Base-by-base conservation (phyloP, 192 early-diverging fungal genomes). In the Umbelopsis isabellina region DNA sequence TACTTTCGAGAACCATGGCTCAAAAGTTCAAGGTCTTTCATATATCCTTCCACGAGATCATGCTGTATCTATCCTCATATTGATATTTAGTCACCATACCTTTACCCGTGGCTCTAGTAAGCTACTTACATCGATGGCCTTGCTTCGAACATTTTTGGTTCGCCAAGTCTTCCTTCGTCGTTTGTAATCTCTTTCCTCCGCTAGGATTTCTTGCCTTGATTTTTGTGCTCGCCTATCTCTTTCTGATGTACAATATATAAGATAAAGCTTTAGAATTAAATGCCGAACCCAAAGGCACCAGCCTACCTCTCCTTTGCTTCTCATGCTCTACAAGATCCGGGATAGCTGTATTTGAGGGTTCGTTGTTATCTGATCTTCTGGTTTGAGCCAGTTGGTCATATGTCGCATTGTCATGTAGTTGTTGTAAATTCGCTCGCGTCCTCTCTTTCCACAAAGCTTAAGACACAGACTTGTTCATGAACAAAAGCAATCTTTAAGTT, bases 131-230 rank as follows among this genome's bases (percentile, higher is more conserved):
- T 61, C 55, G 33, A 35, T 61, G 33, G 55, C 27, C 55, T 61
- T 61, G 27, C 18, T 61, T 37, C 15, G 11, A 25, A 25, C 27
- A 18, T 25, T 61, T 16, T 61, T 61, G 27, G 55, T 61, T 61
- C 55, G 30, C 27, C 33, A 61, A 3, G 27, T 35, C 16, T 61
- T 61, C 55, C 55, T 10, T 35, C 55, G 9, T 61, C 55, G 55
- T 4, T 61, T 61, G 13, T 61, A 61, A 35, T 61, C 55, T 61
- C 55, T 61, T n/a, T 61, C 55, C 12, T 61, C 55, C 11, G 55
- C 55, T 35, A 61, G 55, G 13, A 22, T 61, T 35, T 61, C 27
- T 61, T 61, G 27, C 13, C 55, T 49, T 4, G 55, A 16, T 15
- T 61, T 61, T 27, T 61, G 21, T 25, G 27, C 10, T 35, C 3